These are phyloP conservation scores for Penicillium thymicola DNA, from an alignment of 2,329 filamentous ascomycete genomes.

Conservation along the genomic window DNA sequence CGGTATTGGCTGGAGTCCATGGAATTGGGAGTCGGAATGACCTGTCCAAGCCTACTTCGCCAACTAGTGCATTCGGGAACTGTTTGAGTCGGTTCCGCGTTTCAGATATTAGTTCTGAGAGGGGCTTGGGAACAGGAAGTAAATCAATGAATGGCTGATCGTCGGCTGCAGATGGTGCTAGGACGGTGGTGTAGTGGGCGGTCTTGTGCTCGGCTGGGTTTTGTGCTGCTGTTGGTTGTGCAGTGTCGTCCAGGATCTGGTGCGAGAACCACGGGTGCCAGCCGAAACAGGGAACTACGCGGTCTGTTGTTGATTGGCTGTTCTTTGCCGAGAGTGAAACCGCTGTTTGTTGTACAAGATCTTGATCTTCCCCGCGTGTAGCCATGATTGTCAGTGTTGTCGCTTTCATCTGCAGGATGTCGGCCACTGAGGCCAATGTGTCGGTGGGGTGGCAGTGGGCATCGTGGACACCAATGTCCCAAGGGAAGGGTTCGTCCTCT, in stretches of 20 bases:
- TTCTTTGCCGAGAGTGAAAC: conserved; percentile 22
- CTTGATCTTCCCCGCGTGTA: conserved; percentile 60
- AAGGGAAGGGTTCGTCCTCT: conserved; percentile 48
- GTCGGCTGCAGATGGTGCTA: conserved; percentile 48
- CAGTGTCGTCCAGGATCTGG: conserved; percentile 52
- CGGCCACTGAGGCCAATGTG: conserved; percentile 55
- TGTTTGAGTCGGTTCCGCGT: conserved; percentile 48
- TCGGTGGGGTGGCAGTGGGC: conserved; percentile 67
- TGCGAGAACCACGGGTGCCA: conserved; percentile 70
- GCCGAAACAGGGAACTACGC: conserved; percentile 60
- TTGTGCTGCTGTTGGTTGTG: conserved; percentile 7
- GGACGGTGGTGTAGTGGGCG: conserved; percentile 53
- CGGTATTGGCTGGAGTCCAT: conserved; percentile 40
- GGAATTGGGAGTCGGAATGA: conserved; percentile 58
- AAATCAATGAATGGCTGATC: conserved; percentile 48
- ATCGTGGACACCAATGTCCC: conserved; percentile 61
- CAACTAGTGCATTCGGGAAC: conserved; percentile 56
- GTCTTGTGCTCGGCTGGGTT: conserved; percentile 31
- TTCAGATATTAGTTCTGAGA: conserved; percentile 52
- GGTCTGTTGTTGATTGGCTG: conserved; percentile 30
- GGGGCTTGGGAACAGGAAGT: conserved; percentile 53
- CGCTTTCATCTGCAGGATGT: conserved; percentile 57
- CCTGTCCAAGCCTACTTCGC: conserved; percentile 62
- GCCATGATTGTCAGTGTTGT: conserved; percentile 61
- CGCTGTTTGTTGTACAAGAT: conserved; percentile 54